Conservation (phyloP, 129 eudicot species). For the Flaveria trinervia region DNA sequence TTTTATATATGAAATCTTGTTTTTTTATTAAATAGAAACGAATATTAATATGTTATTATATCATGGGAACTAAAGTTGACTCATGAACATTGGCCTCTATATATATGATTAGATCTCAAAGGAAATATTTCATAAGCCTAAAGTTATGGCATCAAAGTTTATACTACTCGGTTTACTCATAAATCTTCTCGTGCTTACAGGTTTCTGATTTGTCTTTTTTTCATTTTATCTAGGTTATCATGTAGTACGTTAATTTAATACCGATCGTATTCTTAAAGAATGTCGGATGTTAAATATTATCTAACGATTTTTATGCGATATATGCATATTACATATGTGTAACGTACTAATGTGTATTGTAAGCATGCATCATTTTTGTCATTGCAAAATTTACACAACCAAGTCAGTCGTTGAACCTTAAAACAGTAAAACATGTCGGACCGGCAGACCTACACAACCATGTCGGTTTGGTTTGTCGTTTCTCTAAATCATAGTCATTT, state of each 20-base stretch:
- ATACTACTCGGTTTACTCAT: slow-evolving; percentile 17
- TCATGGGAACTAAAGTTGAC: not conserved
- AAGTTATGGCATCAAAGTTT: slow-evolving; percentile 30
- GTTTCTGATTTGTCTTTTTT: slow-evolving; percentile 10
- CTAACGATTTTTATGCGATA: not conserved
- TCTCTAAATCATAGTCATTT: no score
- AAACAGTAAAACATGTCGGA: no score
- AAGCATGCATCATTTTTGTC: no score
- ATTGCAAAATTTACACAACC: no score
- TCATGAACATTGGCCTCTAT: slow-evolving; percentile 18
- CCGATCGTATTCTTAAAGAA: not conserved
- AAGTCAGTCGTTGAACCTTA: no score
- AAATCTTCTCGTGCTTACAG: slow-evolving; percentile 24
- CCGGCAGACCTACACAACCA: no score
- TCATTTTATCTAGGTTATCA: not conserved
- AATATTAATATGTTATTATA: not conserved
- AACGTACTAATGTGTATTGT: no score
- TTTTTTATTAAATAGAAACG: not conserved
- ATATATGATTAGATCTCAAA: slow-evolving; percentile 21
- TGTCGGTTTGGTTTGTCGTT: no score
- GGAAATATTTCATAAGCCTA: not conserved
- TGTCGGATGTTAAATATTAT: not conserved
- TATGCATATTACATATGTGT: no score
- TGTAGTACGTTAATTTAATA: not conserved
- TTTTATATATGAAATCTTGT: not conserved